A percentile compares a stretch with the other conserved stretches of the same genome.
phyloP scores from a whole-genome alignment of 78 protist species.

The Pigoraptor vietnamica region DNA sequence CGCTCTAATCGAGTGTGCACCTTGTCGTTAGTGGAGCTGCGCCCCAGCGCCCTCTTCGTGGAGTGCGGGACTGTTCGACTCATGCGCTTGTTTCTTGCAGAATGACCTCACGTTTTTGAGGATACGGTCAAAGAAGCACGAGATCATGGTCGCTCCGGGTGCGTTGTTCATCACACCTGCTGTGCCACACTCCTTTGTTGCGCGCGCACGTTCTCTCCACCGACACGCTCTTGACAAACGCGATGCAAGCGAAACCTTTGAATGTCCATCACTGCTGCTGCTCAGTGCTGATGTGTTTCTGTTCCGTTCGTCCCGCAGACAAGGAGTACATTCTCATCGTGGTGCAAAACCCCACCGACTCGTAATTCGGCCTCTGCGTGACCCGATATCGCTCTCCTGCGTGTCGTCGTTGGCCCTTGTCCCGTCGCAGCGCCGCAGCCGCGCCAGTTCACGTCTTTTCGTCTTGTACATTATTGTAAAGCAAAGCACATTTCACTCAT shows the following conservation, averaged over 20 bases:
- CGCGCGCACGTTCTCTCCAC: no score
- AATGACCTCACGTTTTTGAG: constrained; percentile 78
- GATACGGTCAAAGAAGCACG: constrained; percentile 66
- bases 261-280: no score
- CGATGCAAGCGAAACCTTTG: no score
- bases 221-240: no score
- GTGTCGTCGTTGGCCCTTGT: no score
- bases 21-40: background rate
- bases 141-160: constrained; percentile 75
- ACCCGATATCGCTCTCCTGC: background rate
- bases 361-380: background rate
- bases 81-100: no score
- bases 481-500: no score
- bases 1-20: background rate
- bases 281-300: background rate
- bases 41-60: no score
- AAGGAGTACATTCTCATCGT: background rate
- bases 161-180: background rate
- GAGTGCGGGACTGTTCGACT: background rate
- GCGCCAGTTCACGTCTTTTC: no score
- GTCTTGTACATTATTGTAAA: no score
- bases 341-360: background rate
- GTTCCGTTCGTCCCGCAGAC: background rate
- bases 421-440: no score
- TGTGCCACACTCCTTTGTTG: background rate